Evolutionary conservation across 2,329 filamentous ascomycete genomes (phyloP), one percentile per base, ranked within the genome.

Genomic region (Alternaria brassicae): DNA sequence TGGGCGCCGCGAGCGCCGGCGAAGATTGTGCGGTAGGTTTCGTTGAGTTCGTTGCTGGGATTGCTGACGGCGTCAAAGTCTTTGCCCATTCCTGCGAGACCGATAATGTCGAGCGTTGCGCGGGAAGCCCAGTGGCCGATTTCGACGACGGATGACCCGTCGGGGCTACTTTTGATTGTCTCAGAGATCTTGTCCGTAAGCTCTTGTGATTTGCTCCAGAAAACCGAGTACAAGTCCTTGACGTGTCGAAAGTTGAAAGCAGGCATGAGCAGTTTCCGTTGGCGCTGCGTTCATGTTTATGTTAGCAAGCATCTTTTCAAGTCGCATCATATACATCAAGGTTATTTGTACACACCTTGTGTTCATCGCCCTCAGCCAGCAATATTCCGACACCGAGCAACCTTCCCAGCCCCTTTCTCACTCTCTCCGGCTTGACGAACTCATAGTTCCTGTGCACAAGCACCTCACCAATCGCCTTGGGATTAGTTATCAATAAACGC

Each of bases 291-390:
- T 48, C 19, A 1, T 13, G 13, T 1, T 6, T 1, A 15, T 17
- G 45, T 72, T 28, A 70, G 63, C 12, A 12, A 51, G 21, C n/a
- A 36, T 45, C 6, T 8, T 21, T 15, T 15, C 40, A 0, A 6
- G 23, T 8, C 10, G 32, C 32, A 21, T 25, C 30, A 51, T 3
- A 15, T 30, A 39, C 49, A 15, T 8, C 6, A 40, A 42, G 37
- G 39, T 12, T 19, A 50, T 12, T 6, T 23, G 34, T 13, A 39
- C 66, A 34, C 69, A 86, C 81, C 80, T 90, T 95, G 77, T 97
- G 94, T 70, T 93, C 91, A 12, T 96, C 91, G n/a, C 93, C 93
- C 77, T 97, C 93, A 2, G 92, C 91, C 10, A 97, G 81, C 36
- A 97, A 79, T 13, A 94, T 80, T 9, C 91, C 91, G 12, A 89